Evolutionary conservation across 257 asterid species (phyloP).

Genomic region (Fraxinus cuspidata): DNA sequence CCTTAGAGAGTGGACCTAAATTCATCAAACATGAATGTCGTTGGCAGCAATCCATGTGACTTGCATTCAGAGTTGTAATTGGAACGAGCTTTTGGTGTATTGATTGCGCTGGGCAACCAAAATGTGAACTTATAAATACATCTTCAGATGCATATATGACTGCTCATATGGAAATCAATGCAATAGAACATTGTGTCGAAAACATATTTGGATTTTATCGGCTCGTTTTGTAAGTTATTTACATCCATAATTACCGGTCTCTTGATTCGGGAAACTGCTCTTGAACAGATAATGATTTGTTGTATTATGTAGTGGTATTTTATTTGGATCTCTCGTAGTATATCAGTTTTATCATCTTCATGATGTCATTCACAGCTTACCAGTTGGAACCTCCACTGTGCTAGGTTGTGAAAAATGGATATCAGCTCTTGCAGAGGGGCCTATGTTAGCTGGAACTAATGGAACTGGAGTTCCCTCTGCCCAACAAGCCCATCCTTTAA

Average conservation of each 20-base stretch:
- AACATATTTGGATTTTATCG: too few species aligned
- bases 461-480: slow-evolving; percentile 41
- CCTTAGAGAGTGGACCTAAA: slow-evolving; percentile 20
- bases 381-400: slow-evolving; percentile 45
- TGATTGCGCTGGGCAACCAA: not conserved
- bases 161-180: not conserved
- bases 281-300: too few species aligned
- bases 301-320: too few species aligned
- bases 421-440: slow-evolving; percentile 74
- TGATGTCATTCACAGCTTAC: slow-evolving; percentile 51
- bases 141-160: not conserved
- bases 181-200: not conserved
- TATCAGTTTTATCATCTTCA: too few species aligned
- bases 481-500: slow-evolving; percentile 43
- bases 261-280: too few species aligned
- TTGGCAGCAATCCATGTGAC: slow-evolving; percentile 31
- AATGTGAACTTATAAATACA: not conserved
- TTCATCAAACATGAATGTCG: slow-evolving; percentile 49
- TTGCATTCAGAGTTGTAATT: slow-evolving; percentile 47
- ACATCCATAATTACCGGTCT: too few species aligned
- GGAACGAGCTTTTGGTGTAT: slow-evolving; percentile 10
- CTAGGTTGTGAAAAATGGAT: slow-evolving; percentile 73
- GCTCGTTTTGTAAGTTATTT: too few species aligned
- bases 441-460: slow-evolving; percentile 40
- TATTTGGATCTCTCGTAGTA: too few species aligned